Conservation (phyloP, 2,329 filamentous ascomycete genomes). For the Aspergillus felis region DNA sequence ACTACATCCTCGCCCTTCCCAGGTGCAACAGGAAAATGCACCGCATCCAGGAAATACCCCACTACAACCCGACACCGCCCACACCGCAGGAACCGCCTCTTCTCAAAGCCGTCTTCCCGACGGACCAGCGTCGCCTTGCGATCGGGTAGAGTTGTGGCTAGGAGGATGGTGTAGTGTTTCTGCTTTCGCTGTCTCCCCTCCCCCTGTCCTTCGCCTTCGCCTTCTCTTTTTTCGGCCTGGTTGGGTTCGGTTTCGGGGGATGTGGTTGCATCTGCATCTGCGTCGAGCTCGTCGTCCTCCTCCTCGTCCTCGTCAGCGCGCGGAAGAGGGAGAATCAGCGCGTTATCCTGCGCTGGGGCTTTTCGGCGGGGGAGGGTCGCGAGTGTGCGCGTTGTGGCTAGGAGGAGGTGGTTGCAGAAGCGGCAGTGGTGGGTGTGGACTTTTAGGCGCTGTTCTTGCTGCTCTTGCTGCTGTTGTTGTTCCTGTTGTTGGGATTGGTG, state of each 20-base stretch:
- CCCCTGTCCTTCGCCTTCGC: slow-evolving; percentile 4
- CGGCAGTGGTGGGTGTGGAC: slow-evolving; percentile 61
- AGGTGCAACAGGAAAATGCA: slow-evolving; percentile 38
- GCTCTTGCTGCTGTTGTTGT: not conserved
- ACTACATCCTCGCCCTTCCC: not conserved
- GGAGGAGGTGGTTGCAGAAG: slow-evolving; percentile 61
- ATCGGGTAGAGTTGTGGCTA: slow-evolving; percentile 49
- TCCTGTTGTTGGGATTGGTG: too few species aligned
- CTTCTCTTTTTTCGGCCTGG: slow-evolving; percentile 14
- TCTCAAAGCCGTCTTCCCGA: slow-evolving; percentile 64
- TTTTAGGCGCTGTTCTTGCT: slow-evolving; percentile 34
- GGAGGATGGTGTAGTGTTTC: slow-evolving; percentile 47
- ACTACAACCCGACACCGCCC: slow-evolving; percentile 57
- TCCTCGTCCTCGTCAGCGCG: slow-evolving; percentile 16
- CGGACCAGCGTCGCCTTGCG: slow-evolving; percentile 50
- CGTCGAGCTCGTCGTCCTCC: not conserved
- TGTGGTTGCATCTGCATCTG: not conserved
- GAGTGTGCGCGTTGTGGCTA: slow-evolving; percentile 56
- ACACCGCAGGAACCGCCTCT: slow-evolving; percentile 57
- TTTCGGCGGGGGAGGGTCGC: slow-evolving; percentile 51
- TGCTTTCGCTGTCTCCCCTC: slow-evolving; percentile 16
- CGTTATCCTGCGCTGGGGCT: slow-evolving; percentile 48
- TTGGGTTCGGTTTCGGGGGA: slow-evolving; percentile 3
- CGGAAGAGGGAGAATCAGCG: slow-evolving; percentile 56
- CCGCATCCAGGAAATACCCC: slow-evolving; percentile 59